Evolutionary conservation across 768 basidiomycete species (phyloP), one percentile per base, ranked within the genome.

Genomic region (Phaeotremella skinneri): DNA sequence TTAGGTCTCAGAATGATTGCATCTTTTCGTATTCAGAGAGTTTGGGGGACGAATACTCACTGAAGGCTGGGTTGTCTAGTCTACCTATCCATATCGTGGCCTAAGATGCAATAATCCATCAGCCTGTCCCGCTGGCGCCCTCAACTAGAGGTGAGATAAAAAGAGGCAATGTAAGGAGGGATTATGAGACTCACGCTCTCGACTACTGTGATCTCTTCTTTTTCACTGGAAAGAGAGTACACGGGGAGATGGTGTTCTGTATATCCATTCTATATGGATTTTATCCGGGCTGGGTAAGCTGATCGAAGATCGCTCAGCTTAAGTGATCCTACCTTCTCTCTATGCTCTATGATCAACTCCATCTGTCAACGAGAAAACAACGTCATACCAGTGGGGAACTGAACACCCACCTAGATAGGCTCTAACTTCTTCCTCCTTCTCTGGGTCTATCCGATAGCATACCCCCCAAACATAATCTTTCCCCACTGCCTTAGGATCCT

Each of bases 401-500:
- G 27, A n/a, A n/a, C 53, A 56, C 80, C 60, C 66, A 90, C 91
- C 91, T 75, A 96, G 76, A 74, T 93, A 90, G 47, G 85, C 87
- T 50, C 86, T 82, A 6, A 92, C 91, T 76, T 91, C 88, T 0
- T 82, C 78, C 52, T 84, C 86, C 61, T 86, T 85, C 11, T 74
- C 80, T 0, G 88, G 86, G 63, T 94, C 89, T 73, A 97, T 92
- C 11, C 88, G 87, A 76, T 89, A 92, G 1, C 89, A 90, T 3
- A 92, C 79, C 2, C 91, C 93, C 93, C 93, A 96, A 1, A 93
- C 90, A 32, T 82, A 82, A 66, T 90, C 87, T 37, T 76, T 76
- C 9, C 61, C 60, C 2, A 23, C 13, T 2, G 2, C 43, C 26
- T 50, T 57, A 50, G 37, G 1, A 83, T 75, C 66, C 88, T 87